Base-by-base conservation (phyloP, 441 rosid species). In the Sinapis alba region DNA sequence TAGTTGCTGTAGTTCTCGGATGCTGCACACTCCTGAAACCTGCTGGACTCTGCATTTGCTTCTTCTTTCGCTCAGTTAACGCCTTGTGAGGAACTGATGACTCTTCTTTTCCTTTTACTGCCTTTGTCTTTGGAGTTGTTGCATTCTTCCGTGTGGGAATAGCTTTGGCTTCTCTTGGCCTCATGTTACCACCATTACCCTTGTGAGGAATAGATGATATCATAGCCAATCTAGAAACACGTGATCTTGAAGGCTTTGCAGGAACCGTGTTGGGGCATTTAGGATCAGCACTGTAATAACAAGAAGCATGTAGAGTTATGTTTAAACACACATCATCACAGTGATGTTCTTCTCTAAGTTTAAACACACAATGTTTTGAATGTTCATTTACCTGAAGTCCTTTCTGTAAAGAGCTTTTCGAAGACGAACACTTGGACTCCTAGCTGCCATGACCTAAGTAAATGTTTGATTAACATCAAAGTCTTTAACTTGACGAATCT, bases 391-490 rank as follows among this genome's bases (percentile, higher is more conserved):
- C 97, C 90, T 79, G 20, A 81, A 34, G 30, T 88, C 84, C 34
- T 79, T 85, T 78, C 81, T 79, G 51, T 75, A 82, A 28, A 95
- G 71, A 7, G 91, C 87, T 80, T 76, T 90, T n/a, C 86, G 81
- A 63, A 89, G 89, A 47, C 88, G 83, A 30, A 93, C 80, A 68
- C 81, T 91, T 64, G 99, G 99, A 83, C 99, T 96, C 72, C 98
- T 90, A 6, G 99, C 98, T 45, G 97, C 97, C 99, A 96, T 91
- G 5, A 95, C 98, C 99, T 94, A 41, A 9, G 27, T 78, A 13
- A 8, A n/a, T 43, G 51, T n/a, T 8, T n/a, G 7, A 43, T 43
- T 15, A 6, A 43, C 20, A 47, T 47, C 54, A 47, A 47, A 47
- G 4, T 47, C 54, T 15, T 7, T 6, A 47, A 6, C 9, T n/a